Percentiles rank a stretch among this genome's conserved stretches.
phyloP scores from a whole-genome alignment of 2,329 filamentous ascomycete genomes.

The Xylaria sp. region DNA sequence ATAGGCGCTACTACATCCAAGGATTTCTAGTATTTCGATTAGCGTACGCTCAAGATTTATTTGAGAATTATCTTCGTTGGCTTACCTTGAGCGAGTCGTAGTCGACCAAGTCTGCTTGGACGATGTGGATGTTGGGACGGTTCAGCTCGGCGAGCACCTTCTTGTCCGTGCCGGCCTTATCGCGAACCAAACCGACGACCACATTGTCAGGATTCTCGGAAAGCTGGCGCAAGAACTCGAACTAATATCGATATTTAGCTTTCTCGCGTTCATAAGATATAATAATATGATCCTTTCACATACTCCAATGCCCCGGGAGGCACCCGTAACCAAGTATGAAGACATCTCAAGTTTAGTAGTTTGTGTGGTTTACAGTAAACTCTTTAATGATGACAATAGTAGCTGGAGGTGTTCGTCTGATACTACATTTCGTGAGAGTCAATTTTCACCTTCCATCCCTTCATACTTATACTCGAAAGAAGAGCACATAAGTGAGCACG shows the following conservation, averaged over 20 bases:
- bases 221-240: slow-evolving; percentile 59
- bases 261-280: neutral
- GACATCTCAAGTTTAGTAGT: slow-evolving; percentile 34
- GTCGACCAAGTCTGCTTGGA: slow-evolving; percentile 59
- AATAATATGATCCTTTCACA: slow-evolving; percentile 9
- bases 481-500: too few species aligned
- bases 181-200: slow-evolving; percentile 60
- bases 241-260: slow-evolving; percentile 50
- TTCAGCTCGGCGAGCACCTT: slow-evolving; percentile 55
- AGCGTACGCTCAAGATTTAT: neutral
- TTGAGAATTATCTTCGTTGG: neutral
- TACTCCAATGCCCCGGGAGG: slow-evolving; percentile 46
- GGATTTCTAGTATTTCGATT: slow-evolving; percentile 37
- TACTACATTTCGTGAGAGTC: neutral
- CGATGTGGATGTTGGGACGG: slow-evolving; percentile 57
- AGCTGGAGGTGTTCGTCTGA: slow-evolving; percentile 1
- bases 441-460: too few species aligned
- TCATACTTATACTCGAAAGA: slow-evolving; percentile 15
- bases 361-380: neutral
- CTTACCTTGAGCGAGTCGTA: slow-evolving; percentile 53
- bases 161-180: slow-evolving; percentile 57
- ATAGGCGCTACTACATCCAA: slow-evolving; percentile 45
- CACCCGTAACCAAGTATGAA: slow-evolving; percentile 44
- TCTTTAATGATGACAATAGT: neutral
- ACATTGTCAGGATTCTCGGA: slow-evolving; percentile 56